A percentile compares a stretch with the other conserved stretches of the same genome.
phyloP scores from a whole-genome alignment of 805 yeast genomes.

The Barnettozyma botsteinii region DNA sequence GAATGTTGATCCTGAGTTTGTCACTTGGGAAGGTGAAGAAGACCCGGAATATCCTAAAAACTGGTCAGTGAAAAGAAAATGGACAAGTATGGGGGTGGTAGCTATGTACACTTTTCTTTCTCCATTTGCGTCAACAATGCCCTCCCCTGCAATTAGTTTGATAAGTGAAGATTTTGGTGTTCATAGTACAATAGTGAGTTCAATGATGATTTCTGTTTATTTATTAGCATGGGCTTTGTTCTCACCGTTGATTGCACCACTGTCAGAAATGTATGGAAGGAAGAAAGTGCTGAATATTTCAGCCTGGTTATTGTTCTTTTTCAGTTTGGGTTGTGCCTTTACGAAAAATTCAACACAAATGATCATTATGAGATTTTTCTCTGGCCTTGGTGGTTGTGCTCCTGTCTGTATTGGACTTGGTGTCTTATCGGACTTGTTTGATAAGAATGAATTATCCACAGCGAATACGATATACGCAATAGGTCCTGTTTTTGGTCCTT shows the following conservation, averaged over 20 bases:
- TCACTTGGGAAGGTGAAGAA: constrained; percentile 58
- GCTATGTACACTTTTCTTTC: constrained; percentile 50
- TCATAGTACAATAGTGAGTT: constrained; percentile 32
- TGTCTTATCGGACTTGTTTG: constrained; percentile 53
- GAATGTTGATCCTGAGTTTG: constrained; percentile 55
- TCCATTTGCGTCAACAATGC: constrained; percentile 56
- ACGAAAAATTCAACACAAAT: constrained; percentile 48
- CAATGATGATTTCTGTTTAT: constrained; percentile 51
- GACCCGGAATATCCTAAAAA: constrained; percentile 60
- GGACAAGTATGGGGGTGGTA: constrained; percentile 40
- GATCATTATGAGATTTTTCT: constrained; percentile 52
- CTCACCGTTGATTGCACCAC: constrained; percentile 54
- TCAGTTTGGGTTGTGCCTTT: constrained; percentile 55
- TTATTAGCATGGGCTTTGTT: constrained; percentile 59
- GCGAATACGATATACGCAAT: constrained; percentile 51
- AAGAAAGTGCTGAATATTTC: constrained; percentile 44
- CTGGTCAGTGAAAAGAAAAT: constrained; percentile 42
- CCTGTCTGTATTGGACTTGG: constrained; percentile 68
- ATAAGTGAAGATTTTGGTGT: constrained; percentile 42
- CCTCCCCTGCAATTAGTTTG: constrained; percentile 50
- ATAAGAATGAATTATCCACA: constrained; percentile 41
- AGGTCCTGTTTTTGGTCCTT: constrained; percentile 52
- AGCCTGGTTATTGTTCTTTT: constrained; percentile 40
- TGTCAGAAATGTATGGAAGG: constrained; percentile 55
- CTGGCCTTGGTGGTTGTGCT: constrained; percentile 61